Base-by-base conservation (phyloP, 352 stramenopile genomes). In the Phytophthora nicotianae region DNA sequence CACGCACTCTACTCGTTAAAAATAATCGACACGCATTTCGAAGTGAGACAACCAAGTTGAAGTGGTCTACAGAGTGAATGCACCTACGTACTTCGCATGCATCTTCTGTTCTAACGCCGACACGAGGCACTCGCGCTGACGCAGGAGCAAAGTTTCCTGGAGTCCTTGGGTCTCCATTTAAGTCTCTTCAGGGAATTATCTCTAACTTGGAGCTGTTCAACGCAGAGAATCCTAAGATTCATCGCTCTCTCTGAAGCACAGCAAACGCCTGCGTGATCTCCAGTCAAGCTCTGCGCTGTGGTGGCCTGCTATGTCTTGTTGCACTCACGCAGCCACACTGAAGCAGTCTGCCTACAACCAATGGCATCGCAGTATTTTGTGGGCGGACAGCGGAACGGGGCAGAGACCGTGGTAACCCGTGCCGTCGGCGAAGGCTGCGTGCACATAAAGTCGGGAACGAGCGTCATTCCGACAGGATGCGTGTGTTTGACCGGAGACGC, bases 371-470 rank as follows among this genome's bases (percentile, higher is more conserved):
- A 9, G 17, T 19, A 42, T 58, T 58, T 21, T 20, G 20, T 24
- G 41, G 35, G 53, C 37, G 51, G 27, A 62, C 59, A 67, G 50
- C 50, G 50, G 58, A 60, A 60, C 42, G 38, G 58, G 56, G 42
- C 58, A 66, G 50, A 66, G 50, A 61, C 49, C 42, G 58, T 50
- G 51, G 50, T 33, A 51, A 54, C 7, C 5, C 32, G 24, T 37
- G 43, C 35, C 51, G 42, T 62, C 50, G 58, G 50, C 48, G 58
- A 58, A 59, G 23, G 13, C 32, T 62, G 41, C n/a, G n/a, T 26
- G 59, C 52, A 50, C 52, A 57, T 62, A 62, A 5, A 57, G 50
- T 43, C 50, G 50, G 59, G 32, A 27, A n/a, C 53, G 43, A 52
- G 10, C 51, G 20, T 55, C 58, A 66, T 61, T 66, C 58, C 42